Evolutionary conservation across 1,284 basidiomycete genomes (phyloP), one percentile per base, ranked within the genome.

Genomic region (Inonotus obliquus): DNA sequence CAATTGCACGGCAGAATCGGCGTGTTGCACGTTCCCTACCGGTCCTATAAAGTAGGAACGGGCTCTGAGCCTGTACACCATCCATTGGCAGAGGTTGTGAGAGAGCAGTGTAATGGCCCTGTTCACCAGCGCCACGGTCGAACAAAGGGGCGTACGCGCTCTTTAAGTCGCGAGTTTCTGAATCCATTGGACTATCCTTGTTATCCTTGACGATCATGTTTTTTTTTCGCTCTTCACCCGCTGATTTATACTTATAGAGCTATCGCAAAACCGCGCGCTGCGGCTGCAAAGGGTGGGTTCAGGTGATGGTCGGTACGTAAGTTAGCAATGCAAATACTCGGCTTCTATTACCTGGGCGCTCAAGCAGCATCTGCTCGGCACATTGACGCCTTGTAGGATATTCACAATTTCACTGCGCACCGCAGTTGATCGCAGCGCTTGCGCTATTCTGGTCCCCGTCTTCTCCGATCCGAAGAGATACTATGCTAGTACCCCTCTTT

Each of bases 141-240:
- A 48, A 52, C 23, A 59, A 32, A 45, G 48, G 57, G 10, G 49
- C 58, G 37, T 45, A 60, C 19, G 17, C 27, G 45, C 51, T 35
- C 51, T 52, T 53, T 37, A 41, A 21, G 21, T 45, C 51, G 38
- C 41, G 41, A 44, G 41, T 44, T n/a, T 44, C 41, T 44, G 48
- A 4, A 32, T 25, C 51, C 14, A 51, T 48, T 13, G 38, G 14
- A 23, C 14, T 32, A 21, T 54, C 52, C 10, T 49, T 37, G 37
- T 23, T 32, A 21, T 54, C 58, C 38, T 60, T 54, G 49, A 60
- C 58, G 37, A 60, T 60, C 38, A 60, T 54, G 14, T 27, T 13
- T 19, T 54, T 27, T 27, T 13, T 19, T 29, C 29, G n/a, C 41
- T n/a, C 17, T 17, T 44, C 41, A 44, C 41, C 19, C 10, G 51